phyloP scores from a whole-genome alignment of 768 basidiomycete species.

The Trichaptum fuscoviolaceum region DNA sequence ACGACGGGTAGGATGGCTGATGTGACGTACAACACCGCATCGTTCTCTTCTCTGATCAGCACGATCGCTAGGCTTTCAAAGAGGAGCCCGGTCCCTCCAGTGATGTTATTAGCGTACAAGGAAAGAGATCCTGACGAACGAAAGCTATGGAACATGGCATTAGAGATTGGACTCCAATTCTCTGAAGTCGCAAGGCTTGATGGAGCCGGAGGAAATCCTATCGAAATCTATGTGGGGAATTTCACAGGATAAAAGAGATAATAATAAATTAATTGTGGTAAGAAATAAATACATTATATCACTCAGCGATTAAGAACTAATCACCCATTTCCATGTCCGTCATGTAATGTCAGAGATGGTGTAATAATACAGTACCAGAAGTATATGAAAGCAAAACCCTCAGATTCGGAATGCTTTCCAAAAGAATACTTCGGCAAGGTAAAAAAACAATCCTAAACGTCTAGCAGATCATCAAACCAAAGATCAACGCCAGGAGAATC shows the following conservation, averaged over 20 bases:
- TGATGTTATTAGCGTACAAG: constrained; percentile 78
- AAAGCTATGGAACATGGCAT: constrained; percentile 61
- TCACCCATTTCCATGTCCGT: constrained; percentile 5
- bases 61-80: constrained; percentile 44
- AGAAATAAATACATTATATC: not conserved
- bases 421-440: not conserved
- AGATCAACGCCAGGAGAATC: not conserved
- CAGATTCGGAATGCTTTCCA: not conserved
- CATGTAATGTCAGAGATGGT: constrained; percentile 3
- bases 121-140: constrained; percentile 77
- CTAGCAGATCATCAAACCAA: not conserved
- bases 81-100: constrained; percentile 28
- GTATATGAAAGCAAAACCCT: no score
- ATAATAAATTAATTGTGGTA: constrained; percentile 20
- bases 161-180: constrained; percentile 49
- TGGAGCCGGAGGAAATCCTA: constrained; percentile 58
- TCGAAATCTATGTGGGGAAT: constrained; percentile 67
- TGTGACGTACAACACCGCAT: constrained; percentile 85
- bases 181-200: constrained; percentile 43
- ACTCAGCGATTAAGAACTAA: not conserved
- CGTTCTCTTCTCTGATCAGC: constrained; percentile 72
- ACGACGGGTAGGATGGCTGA: constrained; percentile 70
- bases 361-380: not conserved
- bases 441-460: not conserved
- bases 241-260: not conserved